These are phyloP conservation scores for Calonectria crousiana DNA, from an alignment of 2,329 filamentous ascomycete genomes.

Conservation along the genomic window DNA sequence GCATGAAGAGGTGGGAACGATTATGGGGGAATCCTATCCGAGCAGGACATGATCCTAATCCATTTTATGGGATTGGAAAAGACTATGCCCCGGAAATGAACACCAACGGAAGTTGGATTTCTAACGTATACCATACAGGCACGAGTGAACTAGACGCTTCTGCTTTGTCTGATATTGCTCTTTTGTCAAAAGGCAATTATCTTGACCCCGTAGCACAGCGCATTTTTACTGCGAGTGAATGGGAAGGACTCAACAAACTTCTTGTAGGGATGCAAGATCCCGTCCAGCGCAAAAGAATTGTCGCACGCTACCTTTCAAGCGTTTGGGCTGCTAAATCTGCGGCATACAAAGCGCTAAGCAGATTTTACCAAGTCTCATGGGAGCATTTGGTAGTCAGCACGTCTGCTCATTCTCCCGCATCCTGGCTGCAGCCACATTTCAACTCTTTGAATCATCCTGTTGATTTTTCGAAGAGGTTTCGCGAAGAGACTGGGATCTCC, in stretches of 20 bases:
- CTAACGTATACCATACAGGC: background rate
- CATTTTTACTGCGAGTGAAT: conserved; percentile 2
- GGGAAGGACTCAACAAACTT: conserved; percentile 6
- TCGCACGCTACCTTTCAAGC: conserved; percentile 2
- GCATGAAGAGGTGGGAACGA: conserved; percentile 31
- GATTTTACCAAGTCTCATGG: conserved; percentile 7
- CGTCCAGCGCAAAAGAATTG: background rate
- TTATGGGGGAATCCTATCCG: conserved; percentile 41
- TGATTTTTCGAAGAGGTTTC: conserved; percentile 5
- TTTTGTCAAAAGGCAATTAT: background rate
- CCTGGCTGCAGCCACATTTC: background rate
- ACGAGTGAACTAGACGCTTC: conserved; percentile 8
- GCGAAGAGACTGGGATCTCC: background rate
- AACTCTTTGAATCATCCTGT: background rate
- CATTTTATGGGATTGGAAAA: conserved; percentile 35
- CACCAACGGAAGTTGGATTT: background rate
- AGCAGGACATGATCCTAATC: conserved; percentile 40
- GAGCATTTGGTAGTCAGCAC: conserved; percentile 7
- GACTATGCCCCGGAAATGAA: background rate
- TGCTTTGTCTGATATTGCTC: background rate
- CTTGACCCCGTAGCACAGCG: conserved; percentile 2
- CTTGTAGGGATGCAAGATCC: conserved; percentile 6
- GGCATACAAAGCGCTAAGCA: conserved; percentile 1
- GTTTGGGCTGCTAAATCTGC: conserved; percentile 5
- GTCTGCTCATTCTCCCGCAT: background rate